Base-by-base conservation (phyloP, 441 rosid species). In the Bocquillonia castaneifolia region DNA sequence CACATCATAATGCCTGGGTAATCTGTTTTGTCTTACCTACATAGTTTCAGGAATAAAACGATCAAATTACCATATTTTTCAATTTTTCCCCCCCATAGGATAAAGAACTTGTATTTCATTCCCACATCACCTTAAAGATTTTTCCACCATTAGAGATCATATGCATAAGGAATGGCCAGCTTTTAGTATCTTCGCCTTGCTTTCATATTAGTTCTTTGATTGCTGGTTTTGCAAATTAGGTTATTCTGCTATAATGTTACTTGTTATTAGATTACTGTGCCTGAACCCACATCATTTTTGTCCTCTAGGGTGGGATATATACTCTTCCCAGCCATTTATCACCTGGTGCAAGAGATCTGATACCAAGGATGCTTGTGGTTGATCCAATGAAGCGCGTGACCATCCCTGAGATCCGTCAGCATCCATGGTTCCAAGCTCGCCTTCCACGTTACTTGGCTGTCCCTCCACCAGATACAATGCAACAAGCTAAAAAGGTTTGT, bases 251-350 rank as follows among this genome's bases (percentile, higher is more conserved):
- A 4, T 36, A 9, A 17, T 5, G n/a, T n/a, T n/a, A n/a, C n/a
- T n/a, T n/a, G n/a, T n/a, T n/a, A n/a, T n/a, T n/a, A n/a, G n/a
- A n/a, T n/a, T n/a, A n/a, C n/a, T 56, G 40, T 55, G 47, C 2
- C 28, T 61, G 18, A 40, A 14, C 18, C 26, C 7, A n/a, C 44
- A n/a, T 52, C 58, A 14, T 53, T 68, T n/a, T 79, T 66, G 2
- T 69, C 53, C 69, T 74, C 53, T 68, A 93, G 97, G 91, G 90
- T 75, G 99, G 98, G 66, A 92, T 94, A 77, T 94, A 90, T 71
- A 94, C 99, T 62, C 96, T 94, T 75, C 99, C 99, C 60, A 92
- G 99, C 74, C 98, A 92, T 80, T 80, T 94, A 73, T 90, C 99
- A 28, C 79, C 81, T 6, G 93, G 93, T 39, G 97, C 98, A 34